Percentiles rank a stretch among this genome's conserved stretches.
Evolutionary conservation across 148 eudicot genomes (phyloP).

Genomic region (Chenopodium album): DNA sequence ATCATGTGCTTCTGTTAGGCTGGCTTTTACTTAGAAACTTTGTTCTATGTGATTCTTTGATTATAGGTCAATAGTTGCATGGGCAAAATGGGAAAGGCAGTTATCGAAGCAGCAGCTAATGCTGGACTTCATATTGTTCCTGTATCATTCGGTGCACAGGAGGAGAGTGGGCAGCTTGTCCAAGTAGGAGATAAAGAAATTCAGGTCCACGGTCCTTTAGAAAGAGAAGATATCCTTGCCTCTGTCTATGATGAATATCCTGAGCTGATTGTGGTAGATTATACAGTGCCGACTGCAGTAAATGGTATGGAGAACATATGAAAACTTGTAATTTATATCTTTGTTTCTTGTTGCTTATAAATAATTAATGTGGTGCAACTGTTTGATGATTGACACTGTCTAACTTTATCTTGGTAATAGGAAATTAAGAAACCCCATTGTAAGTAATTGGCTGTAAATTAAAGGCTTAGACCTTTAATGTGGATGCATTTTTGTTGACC

Average conservation of each 20-base stretch:
- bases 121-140: conserved; percentile 77
- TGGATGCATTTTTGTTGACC: background rate
- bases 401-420: background rate
- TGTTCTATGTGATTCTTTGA: conserved; percentile 1
- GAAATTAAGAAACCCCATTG: background rate
- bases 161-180: conserved; percentile 56
- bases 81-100: conserved; percentile 95
- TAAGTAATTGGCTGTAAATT: background rate
- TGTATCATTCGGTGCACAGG: conserved; percentile 64
- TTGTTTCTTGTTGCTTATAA: no score
- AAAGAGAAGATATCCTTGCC: conserved; percentile 58
- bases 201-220: conserved; percentile 57
- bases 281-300: conserved; percentile 79
- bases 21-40: background rate
- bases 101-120: conserved; percentile 72
- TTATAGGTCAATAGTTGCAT: conserved; percentile 81
- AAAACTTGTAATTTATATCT: background rate
- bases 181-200: conserved; percentile 73
- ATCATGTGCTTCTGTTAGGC: background rate
- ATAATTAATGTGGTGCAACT: background rate
- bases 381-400: background rate
- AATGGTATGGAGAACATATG: conserved; percentile 50
- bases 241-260: conserved; percentile 57
- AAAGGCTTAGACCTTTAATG: background rate
- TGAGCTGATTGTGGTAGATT: conserved; percentile 80